Evolutionary conservation across 1,139 yeast genomes (phyloP), one percentile per base, ranked within the genome.

Genomic region (Taiozyma onychis): DNA sequence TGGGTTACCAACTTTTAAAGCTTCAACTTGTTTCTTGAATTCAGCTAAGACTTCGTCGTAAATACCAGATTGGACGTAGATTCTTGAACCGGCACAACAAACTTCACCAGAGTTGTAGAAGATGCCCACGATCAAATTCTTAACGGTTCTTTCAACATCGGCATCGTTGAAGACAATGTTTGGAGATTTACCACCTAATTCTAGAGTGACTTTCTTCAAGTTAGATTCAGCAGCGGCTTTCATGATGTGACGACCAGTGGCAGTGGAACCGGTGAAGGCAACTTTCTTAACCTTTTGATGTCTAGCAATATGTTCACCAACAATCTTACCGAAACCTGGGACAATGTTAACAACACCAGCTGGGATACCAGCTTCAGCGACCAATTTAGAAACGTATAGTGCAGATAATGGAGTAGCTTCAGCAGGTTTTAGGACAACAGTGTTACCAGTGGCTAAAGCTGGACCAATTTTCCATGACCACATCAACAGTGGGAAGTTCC

Each of bases 181-280:
- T 62, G 86, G 85, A 44, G 85, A 80, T 66, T 81, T 81, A 66
- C 86, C 86, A 63, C 86, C 86, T 65, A 80, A 73, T 67, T 81
- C 86, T 64, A 81, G 76, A 39, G 93, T 86, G 46, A 87, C 85
- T 63, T 88, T 88, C 70, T 88, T 88, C 64, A 88, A 81, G 66
- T 75, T 80, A 45, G 81, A 75, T 47, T 69, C 69, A 32, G 88
- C 85, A 53, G 89, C 87, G 58, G 85, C 81, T 72, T 78, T 79
- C 81, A 85, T 85, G 55, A 88, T 85, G 55, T 76, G 77, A 64
- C 85, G 77, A 61, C 96, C 96, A 52, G 90, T 86, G 28, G 82
- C 83, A 30, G 95, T 88, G 21, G 95, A 86, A 56, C 96, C 96
- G 46, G 96, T 88, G 68, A 88, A 88, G 3, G 95, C 90, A 62